A percentile compares a stretch with the other conserved stretches of the same genome.
These are phyloP conservation scores for Tranzscheliella williamsii DNA, from an alignment of 1,284 basidiomycete genomes.

Conservation along the genomic window DNA sequence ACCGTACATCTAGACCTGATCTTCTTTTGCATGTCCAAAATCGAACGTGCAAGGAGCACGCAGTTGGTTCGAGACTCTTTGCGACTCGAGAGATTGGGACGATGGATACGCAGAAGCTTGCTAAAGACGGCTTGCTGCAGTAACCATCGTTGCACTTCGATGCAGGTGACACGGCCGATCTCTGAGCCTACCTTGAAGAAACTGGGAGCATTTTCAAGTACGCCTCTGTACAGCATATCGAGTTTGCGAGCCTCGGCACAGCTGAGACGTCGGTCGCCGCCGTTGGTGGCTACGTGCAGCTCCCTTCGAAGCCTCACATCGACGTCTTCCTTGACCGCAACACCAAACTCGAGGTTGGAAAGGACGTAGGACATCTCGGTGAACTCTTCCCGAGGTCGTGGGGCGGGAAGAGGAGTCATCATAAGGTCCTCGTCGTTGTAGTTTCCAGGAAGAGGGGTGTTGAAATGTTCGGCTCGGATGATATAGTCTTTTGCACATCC, in stretches of 20 bases:
- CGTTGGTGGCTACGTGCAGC: slow-evolving; percentile 21
- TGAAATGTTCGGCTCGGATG: slow-evolving; percentile 51
- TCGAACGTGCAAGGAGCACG: slow-evolving; percentile 51
- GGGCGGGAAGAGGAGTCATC: slow-evolving; percentile 30
- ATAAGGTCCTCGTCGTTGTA: slow-evolving; percentile 56
- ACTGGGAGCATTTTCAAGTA: slow-evolving; percentile 43
- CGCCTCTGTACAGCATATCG: slow-evolving; percentile 40
- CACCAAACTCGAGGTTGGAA: slow-evolving; percentile 39
- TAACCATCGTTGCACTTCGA: slow-evolving; percentile 56
- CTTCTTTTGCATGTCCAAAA: slow-evolving; percentile 56
- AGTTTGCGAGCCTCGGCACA: slow-evolving; percentile 32
- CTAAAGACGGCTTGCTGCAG: slow-evolving; percentile 56
- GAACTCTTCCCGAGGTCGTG: slow-evolving; percentile 36
- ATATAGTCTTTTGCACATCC: slow-evolving; percentile 35
- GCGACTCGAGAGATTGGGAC: slow-evolving; percentile 41
- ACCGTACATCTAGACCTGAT: slow-evolving; percentile 48
- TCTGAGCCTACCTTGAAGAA: slow-evolving; percentile 54
- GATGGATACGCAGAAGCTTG: slow-evolving; percentile 53
- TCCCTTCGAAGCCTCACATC: slow-evolving; percentile 43
- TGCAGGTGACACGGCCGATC: slow-evolving; percentile 29
- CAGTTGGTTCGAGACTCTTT: slow-evolving; percentile 48
- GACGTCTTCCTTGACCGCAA: slow-evolving; percentile 43
- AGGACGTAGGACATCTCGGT: slow-evolving; percentile 56
- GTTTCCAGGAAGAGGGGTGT: slow-evolving; percentile 57
- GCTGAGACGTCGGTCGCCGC: slow-evolving; percentile 27